A percentile compares a stretch with the other conserved stretches of the same genome.
These are phyloP conservation scores for Geotrichum macrosporum DNA, from an alignment of 1,139 yeast species.

Conservation along the genomic window DNA sequence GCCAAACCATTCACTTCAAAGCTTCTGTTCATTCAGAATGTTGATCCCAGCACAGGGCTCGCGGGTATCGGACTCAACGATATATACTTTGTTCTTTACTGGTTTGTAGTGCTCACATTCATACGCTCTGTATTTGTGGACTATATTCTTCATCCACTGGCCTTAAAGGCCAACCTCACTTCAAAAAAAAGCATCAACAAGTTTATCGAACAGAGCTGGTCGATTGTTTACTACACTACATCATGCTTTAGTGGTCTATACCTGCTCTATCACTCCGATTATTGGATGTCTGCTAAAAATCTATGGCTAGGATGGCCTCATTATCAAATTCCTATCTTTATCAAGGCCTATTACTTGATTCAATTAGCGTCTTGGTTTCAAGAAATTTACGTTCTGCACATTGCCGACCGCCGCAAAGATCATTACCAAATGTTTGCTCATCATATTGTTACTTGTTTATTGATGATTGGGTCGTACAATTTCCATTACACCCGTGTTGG, in stretches of 20 bases:
- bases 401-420: conserved; percentile 79
- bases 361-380: conserved; percentile 77
- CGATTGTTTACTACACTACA: conserved; percentile 53
- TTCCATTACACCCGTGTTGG: conserved; percentile 75
- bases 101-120: conserved; percentile 55
- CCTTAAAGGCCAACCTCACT: conserved; percentile 36
- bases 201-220: conserved; percentile 88
- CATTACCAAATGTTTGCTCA: conserved; percentile 83
- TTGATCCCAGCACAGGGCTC: conserved; percentile 24
- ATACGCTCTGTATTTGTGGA: conserved; percentile 59
- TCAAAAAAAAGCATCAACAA: conserved; percentile 52
- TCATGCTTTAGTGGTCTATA: conserved; percentile 58
- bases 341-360: conserved; percentile 68
- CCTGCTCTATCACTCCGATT: conserved; percentile 55
- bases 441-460: conserved; percentile 70
- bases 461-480: conserved; percentile 68
- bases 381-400: conserved; percentile 68
- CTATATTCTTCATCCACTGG: conserved; percentile 55
- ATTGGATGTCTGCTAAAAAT: conserved; percentile 54
- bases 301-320: conserved; percentile 79
- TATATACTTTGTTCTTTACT: conserved; percentile 49
- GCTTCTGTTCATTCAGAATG: conserved; percentile 29
- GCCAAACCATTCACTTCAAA: conserved; percentile 24
- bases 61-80: conserved; percentile 41
- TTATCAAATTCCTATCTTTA: conserved; percentile 39